Base-by-base conservation (phyloP, 108 stramenopile genomes). In the Skeletonema costatum region DNA sequence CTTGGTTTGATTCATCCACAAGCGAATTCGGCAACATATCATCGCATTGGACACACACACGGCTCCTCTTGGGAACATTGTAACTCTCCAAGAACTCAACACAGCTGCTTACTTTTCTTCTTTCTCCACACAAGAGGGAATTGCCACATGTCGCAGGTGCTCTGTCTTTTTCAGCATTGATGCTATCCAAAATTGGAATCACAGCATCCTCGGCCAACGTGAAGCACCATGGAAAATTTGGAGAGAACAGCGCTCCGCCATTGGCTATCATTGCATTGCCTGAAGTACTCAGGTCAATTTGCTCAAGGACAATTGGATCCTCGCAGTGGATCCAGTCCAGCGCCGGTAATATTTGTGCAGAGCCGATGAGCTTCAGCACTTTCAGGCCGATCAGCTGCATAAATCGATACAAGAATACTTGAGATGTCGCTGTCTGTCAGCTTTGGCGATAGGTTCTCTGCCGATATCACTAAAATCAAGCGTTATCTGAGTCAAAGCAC, bases 111-210 rank as follows among this genome's bases (percentile, higher is more conserved):
- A 36, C 35, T 30, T 46, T 46, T 25, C 12, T 19, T 32, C n/a
- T 63, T 19, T 17, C 71, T 60, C 76, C 76, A 76, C n/a, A 59
- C 35, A 8, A 66, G 42, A 7, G 76, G 70, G 39, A 76, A 29
- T 16, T 62, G 59, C 25, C n/a, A 76, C 13, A 4, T 76, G 76
- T 2, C 62, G 61, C 70, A 76, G 38, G n/a, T 13, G 42, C 32
- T 70, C 35, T 36, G 9, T 38, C 41, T 17, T 76, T 32, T 13
- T 41, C 13, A 38, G 50, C 42, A 36, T 71, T 70, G 33, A 76
- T 71, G 60, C 70, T 71, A 16, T 71, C 61, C 16, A 76, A 60
- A 8, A 76, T 62, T 35, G 76, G 76, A 41, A 76, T 12, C 12
- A 76, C 60, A n/a, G 16, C 60, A 12, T 30, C 60, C n/a, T 42